Percentiles rank a stretch among this genome's conserved stretches.
Evolutionary conservation across 768 basidiomycete genomes (phyloP).

Genomic region (Tulasnella sp.): DNA sequence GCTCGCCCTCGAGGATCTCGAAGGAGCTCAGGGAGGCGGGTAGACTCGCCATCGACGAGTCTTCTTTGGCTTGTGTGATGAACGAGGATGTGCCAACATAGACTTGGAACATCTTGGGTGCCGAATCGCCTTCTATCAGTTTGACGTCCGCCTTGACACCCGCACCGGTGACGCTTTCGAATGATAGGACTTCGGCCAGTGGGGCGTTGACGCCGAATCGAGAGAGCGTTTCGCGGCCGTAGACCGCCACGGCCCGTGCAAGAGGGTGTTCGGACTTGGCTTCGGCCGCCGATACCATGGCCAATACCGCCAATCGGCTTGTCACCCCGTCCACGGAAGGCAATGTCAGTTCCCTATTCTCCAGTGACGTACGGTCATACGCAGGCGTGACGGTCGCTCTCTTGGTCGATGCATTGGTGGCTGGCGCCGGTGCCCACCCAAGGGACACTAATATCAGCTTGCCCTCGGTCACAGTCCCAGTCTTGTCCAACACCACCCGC

Average conservation of each 20-base stretch:
- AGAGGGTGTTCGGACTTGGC: conserved; percentile 92
- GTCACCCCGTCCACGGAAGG: conserved; percentile 53
- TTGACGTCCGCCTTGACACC: conserved; percentile 66
- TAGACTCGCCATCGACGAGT: conserved; percentile 29
- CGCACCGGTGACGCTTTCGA: conserved; percentile 81
- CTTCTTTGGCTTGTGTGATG: conserved; percentile 39
- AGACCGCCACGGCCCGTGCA: conserved; percentile 79
- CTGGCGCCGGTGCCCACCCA: conserved; percentile 44
- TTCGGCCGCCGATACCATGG: conserved; percentile 78
- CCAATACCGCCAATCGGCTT: conserved; percentile 46
- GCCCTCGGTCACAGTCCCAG: conserved; percentile 93
- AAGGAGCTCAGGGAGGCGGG: conserved; percentile 51
- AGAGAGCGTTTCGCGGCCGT: conserved; percentile 55
- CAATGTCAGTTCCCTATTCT: conserved; percentile 22
- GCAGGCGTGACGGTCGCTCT: conserved; percentile 4
- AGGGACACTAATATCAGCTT: conserved; percentile 70
- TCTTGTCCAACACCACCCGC: conserved; percentile 87
- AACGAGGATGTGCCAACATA: conserved; percentile 70
- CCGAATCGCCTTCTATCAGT: conserved; percentile 30
- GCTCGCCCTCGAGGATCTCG: conserved; percentile 52
- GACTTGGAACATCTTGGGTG: conserved; percentile 33
- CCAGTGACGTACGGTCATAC: conserved; percentile 24
- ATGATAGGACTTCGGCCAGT: conserved; percentile 49
- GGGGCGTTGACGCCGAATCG: conserved; percentile 32
- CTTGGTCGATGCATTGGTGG: conserved; percentile 20